phyloP scores from a whole-genome alignment of 164 flowering plant genomes.

The Berberis thunbergii region DNA sequence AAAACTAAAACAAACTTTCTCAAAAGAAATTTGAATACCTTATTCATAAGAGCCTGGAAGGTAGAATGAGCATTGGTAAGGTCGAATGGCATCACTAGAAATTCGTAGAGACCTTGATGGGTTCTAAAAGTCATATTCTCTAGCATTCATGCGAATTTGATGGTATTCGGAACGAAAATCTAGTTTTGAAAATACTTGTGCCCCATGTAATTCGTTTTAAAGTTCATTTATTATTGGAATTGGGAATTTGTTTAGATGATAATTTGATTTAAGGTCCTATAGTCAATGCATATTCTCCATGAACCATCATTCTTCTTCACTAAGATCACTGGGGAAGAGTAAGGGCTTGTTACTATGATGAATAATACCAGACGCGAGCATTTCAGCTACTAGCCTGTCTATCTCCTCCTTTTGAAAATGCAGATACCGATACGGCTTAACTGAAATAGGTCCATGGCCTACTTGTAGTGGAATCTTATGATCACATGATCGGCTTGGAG shows the following conservation, averaged over 20 bases:
- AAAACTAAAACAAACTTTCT: neutral
- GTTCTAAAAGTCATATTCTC: neutral
- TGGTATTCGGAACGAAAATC: neutral
- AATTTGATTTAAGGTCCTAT: neutral
- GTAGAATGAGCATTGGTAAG: slow-evolving; percentile 1
- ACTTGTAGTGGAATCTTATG: neutral
- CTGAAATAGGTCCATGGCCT: neutral
- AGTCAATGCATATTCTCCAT: slow-evolving; percentile 1
- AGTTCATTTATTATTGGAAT: neutral
- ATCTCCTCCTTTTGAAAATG: neutral
- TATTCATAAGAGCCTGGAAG: neutral
- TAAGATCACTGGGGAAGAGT: neutral
- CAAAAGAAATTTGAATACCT: too few relatives aligned
- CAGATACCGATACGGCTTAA: neutral
- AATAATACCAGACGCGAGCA: neutral
- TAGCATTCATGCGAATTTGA: neutral
- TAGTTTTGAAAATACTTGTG: neutral
- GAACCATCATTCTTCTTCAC: slow-evolving; percentile 1
- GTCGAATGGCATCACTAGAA: neutral
- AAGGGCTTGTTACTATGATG: neutral
- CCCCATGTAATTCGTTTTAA: neutral
- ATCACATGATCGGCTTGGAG: neutral
- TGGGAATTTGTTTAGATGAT: neutral
- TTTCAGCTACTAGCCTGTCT: neutral
- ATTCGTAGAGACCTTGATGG: slow-evolving; percentile 1